Evolutionary conservation across 257 asterid species (phyloP), one percentile per base, ranked within the genome.

Genomic region (Fraxinus excelsior): DNA sequence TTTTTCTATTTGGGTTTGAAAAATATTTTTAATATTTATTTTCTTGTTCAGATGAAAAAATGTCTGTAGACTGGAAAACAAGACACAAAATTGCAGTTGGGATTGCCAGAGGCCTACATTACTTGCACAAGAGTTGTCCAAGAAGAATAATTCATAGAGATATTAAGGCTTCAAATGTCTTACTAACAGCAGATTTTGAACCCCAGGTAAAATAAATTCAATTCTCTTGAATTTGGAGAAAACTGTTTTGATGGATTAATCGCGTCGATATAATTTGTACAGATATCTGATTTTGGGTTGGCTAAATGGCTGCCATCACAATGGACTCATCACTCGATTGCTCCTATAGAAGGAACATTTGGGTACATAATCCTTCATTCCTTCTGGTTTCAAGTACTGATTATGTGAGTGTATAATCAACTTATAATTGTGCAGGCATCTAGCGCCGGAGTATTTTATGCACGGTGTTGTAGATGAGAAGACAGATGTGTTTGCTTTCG

Each of bases 251-350:
- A 13, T 40, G 46, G 46, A 10, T 40, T 40, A 40, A 40, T 40
- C 46, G 10, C 1, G 46, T 29, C 5, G 71, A 9, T 74, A 73
- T 56, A 56, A 56, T 18, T 56, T 56, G 28, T 76, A 68, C 82
- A 95, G 99, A 93, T 95, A 80, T 95, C 98, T 29, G 98, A 95
- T 78, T 95, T 95, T 78, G 99, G 99, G 32, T 82, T 95, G 29
- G 98, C 99, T 49, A 95, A 95, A 88, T 95, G 99, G 99, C 99
- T 95, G 72, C 99, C 99, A 37, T 91, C 99, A 28, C 96, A 95
- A 73, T 95, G 96, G 99, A 93, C 89, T 29, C 99, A 95, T 76
- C 97, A 93, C 78, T 93, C 98, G 5, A 90, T 95, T 71, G 96
- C 84, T 81, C 99, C 98, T 67, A 95, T 95, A 56, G 99, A 95